These are phyloP conservation scores for Lactarius tabidus DNA, from an alignment of 768 basidiomycete genomes.

Conservation along the genomic window DNA sequence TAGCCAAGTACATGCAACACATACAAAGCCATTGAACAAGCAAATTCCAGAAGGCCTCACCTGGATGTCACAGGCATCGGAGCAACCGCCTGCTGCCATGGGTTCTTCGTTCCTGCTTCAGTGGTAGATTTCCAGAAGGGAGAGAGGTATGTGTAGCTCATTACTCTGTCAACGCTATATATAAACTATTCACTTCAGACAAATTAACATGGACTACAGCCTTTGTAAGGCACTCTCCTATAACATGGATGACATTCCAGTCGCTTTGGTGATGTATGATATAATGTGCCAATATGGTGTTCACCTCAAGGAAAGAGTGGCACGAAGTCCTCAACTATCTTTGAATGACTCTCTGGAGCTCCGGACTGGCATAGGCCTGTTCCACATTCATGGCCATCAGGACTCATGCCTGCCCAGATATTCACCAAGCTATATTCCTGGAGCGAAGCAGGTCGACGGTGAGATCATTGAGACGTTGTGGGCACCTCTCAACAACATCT, in stretches of 20 bases:
- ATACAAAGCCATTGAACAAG: background rate
- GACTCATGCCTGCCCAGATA: constrained; percentile 20
- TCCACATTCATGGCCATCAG: constrained; percentile 31
- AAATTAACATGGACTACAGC: background rate
- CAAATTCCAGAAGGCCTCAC: background rate
- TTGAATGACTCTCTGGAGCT: background rate
- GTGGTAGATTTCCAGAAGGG: background rate
- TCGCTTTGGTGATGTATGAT: background rate
- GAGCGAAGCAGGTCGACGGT: constrained; percentile 31
- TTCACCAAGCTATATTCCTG: constrained; percentile 30
- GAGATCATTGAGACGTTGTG: constrained; percentile 38
- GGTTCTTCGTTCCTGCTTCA: background rate
- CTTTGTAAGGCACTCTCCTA: background rate
- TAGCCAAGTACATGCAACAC: background rate
- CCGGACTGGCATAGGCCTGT: constrained; percentile 28
- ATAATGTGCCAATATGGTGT: background rate
- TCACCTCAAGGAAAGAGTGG: background rate
- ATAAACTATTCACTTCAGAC: background rate
- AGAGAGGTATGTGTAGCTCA: background rate
- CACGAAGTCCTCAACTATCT: background rate
- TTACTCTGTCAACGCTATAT: no score
- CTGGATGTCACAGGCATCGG: background rate
- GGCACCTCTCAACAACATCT: constrained; percentile 31
- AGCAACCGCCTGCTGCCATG: background rate
- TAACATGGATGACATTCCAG: background rate